Percentiles rank a stretch among this genome's conserved stretches.
Conservation (phyloP, 805 yeast genomes). For the Saturnispora serradocipensis region DNA sequence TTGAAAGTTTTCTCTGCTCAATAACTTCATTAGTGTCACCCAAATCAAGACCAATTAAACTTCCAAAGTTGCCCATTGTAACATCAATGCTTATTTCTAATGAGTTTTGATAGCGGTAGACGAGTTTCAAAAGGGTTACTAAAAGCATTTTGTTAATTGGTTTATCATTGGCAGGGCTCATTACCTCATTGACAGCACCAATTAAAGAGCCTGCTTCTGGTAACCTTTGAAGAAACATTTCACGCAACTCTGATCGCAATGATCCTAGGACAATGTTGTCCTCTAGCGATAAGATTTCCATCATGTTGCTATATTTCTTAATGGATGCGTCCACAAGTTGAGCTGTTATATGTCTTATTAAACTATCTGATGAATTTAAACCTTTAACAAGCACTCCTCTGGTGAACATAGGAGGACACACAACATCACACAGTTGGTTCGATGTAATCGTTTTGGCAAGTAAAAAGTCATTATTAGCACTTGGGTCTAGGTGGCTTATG, state of each 20-base stretch:
- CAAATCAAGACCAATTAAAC: conserved; percentile 15
- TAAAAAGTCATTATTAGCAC: neutral
- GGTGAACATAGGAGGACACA: conserved; percentile 58
- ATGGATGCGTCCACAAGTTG: conserved; percentile 50
- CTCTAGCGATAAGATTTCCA: conserved; percentile 17
- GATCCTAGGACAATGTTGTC: conserved; percentile 11
- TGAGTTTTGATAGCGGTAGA: conserved; percentile 18
- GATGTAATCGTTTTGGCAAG: conserved; percentile 8
- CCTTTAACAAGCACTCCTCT: conserved; percentile 50
- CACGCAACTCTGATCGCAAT: conserved; percentile 17
- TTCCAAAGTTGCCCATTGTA: conserved; percentile 12
- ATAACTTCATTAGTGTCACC: conserved; percentile 20
- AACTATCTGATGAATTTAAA: conserved; percentile 37
- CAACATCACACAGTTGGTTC: conserved; percentile 39
- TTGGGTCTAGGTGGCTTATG: conserved; percentile 5
- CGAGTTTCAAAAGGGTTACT: conserved; percentile 37
- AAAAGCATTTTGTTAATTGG: conserved; percentile 37
- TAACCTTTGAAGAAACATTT: conserved; percentile 24
- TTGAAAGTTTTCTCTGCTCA: conserved; percentile 25
- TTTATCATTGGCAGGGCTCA: conserved; percentile 20
- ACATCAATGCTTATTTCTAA: conserved; percentile 16
- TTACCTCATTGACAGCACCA: conserved; percentile 34
- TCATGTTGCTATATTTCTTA: conserved; percentile 40
- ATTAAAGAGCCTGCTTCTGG: conserved; percentile 45
- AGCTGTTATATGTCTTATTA: conserved; percentile 55